Evolutionary conservation across 768 basidiomycete species (phyloP).

Genomic region (Tylopilus felleus): DNA sequence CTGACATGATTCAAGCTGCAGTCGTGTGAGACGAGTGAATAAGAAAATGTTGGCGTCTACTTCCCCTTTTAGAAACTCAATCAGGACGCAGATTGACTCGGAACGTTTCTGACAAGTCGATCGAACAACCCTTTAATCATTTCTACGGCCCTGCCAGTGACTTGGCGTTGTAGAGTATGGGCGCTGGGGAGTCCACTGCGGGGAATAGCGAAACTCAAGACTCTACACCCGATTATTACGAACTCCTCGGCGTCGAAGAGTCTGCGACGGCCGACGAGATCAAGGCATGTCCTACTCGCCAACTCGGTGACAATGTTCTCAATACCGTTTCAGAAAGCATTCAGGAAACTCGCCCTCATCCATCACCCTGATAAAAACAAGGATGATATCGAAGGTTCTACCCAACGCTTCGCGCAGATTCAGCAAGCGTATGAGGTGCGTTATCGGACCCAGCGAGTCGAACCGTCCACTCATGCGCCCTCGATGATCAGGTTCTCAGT

Average conservation of each 20-base stretch:
- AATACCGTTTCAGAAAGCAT: slow-evolving; percentile 56
- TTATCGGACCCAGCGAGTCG: not conserved
- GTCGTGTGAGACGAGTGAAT: no score
- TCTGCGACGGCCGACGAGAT: slow-evolving; percentile 86
- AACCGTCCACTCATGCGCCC: not conserved
- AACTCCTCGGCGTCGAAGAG: slow-evolving; percentile 76
- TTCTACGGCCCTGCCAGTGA: not conserved
- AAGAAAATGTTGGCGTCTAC: not conserved
- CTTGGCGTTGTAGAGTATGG: slow-evolving; percentile 42
- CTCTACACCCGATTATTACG: slow-evolving; percentile 67
- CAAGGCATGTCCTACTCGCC: slow-evolving; percentile 47
- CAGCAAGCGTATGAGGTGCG: slow-evolving; percentile 95
- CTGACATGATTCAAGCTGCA: slow-evolving; percentile 41
- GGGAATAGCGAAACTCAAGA: slow-evolving; percentile 29
- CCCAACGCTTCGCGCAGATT: slow-evolving; percentile 77
- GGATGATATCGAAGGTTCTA: slow-evolving; percentile 80
- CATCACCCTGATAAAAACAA: slow-evolving; percentile 90
- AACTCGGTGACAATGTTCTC: slow-evolving; percentile 1
- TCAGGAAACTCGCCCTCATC: slow-evolving; percentile 77
- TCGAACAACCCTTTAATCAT: no score
- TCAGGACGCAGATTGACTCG: not conserved
- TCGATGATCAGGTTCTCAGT: slow-evolving; percentile 65
- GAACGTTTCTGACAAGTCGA: not conserved
- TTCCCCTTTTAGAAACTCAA: not conserved
- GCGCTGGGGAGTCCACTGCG: slow-evolving; percentile 61